Percentiles rank a stretch among this genome's conserved stretches.
phyloP scores from a whole-genome alignment of 768 basidiomycete species.

The Russula compacta region DNA sequence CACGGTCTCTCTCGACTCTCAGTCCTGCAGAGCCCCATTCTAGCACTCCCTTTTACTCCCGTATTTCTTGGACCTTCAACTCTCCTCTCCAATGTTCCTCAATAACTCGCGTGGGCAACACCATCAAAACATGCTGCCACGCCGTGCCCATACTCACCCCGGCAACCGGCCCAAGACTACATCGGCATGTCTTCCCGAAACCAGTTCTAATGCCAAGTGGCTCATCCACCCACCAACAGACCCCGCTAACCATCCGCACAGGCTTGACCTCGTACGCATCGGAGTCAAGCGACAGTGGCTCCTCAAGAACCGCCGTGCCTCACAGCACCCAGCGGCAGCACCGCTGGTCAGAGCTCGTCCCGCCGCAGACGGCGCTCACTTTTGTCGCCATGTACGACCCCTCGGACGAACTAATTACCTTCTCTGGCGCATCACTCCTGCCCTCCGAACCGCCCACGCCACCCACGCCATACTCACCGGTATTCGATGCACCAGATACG shows the following conservation, averaged over 20 bases:
- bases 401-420: slow-evolving; percentile 46
- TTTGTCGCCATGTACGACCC: slow-evolving; percentile 56
- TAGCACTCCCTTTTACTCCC: not conserved
- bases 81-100: not conserved
- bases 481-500: not conserved
- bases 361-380: slow-evolving; percentile 45
- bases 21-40: slow-evolving; percentile 11
- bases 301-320: not conserved
- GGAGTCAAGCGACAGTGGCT: not conserved
- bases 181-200: not conserved
- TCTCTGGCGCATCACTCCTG: slow-evolving; percentile 43
- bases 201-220: not conserved
- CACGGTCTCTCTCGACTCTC: slow-evolving; percentile 8
- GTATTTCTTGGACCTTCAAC: not conserved
- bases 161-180: not conserved
- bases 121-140: not conserved
- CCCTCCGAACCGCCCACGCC: slow-evolving; percentile 20
- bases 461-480: not conserved
- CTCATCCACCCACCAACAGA: slow-evolving; percentile 8
- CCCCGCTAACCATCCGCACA: slow-evolving; percentile 4
- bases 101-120: not conserved
- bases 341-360: slow-evolving; percentile 51
- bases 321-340: slow-evolving; percentile 7
- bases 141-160: slow-evolving; percentile 2
- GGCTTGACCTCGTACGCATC: not conserved